These are phyloP conservation scores for Penicillium canariense DNA, from an alignment of 495 filamentous ascomycete genomes.

Conservation along the genomic window DNA sequence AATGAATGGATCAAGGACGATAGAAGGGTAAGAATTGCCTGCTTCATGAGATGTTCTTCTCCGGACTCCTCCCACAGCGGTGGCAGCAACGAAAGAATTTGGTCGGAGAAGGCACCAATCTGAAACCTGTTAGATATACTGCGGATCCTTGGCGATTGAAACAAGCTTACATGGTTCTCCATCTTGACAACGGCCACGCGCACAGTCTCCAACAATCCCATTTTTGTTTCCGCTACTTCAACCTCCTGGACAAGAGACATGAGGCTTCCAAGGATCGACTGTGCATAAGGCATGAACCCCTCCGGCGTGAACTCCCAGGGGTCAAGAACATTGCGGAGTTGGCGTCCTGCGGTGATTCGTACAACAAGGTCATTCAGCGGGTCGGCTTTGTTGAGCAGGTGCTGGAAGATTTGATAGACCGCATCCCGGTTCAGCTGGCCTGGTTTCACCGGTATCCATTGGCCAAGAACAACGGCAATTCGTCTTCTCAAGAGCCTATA, in stretches of 20 bases:
- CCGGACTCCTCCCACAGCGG: constrained; percentile 79
- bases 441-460: constrained; percentile 81
- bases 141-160: neutral
- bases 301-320: constrained; percentile 76
- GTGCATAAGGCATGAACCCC: constrained; percentile 69
- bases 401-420: constrained; percentile 87
- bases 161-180: constrained; percentile 61
- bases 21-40: constrained; percentile 81
- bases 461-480: constrained; percentile 80
- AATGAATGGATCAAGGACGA: constrained; percentile 75
- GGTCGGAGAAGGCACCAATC: constrained; percentile 71
- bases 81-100: constrained; percentile 76
- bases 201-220: constrained; percentile 82
- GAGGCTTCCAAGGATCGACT: constrained; percentile 62
- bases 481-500: constrained; percentile 86
- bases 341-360: constrained; percentile 82
- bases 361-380: constrained; percentile 86
- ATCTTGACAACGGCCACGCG: constrained; percentile 74
- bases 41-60: constrained; percentile 84
- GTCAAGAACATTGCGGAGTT: constrained; percentile 74
- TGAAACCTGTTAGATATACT: constrained; percentile 22
- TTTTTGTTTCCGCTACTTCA: constrained; percentile 80
- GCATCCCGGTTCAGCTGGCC: constrained; percentile 59
- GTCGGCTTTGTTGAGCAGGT: constrained; percentile 77
- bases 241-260: constrained; percentile 76